A percentile compares a stretch with the other conserved stretches of the same genome.
These are phyloP conservation scores for Kodamaea neixiangensis DNA, from an alignment of 805 yeast genomes.

Conservation along the genomic window DNA sequence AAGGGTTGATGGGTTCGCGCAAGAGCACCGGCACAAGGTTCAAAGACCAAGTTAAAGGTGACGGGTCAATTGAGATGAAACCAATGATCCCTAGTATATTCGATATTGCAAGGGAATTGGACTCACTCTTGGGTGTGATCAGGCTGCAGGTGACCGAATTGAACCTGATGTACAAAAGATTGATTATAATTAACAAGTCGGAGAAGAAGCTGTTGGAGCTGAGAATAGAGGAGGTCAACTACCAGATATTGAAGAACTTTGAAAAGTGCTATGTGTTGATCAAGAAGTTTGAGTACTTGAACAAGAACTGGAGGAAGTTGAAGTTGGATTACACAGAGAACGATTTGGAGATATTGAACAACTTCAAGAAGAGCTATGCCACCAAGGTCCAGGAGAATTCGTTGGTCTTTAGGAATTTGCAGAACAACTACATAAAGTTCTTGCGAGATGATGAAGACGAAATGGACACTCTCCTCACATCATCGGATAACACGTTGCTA, in stretches of 20 bases:
- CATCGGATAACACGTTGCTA: slow-evolving; percentile 10
- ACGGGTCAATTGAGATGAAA: slow-evolving; percentile 55
- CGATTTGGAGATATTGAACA: slow-evolving; percentile 69
- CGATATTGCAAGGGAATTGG: slow-evolving; percentile 72
- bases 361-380: slow-evolving; percentile 84
- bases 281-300: slow-evolving; percentile 56
- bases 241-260: slow-evolving; percentile 69
- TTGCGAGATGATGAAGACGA: slow-evolving; percentile 78
- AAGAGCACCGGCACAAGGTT: slow-evolving; percentile 13
- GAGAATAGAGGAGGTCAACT: slow-evolving; percentile 77
- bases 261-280: slow-evolving; percentile 78
- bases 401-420: slow-evolving; percentile 79
- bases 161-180: slow-evolving; percentile 72
- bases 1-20: slow-evolving; percentile 51
- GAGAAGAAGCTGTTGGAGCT: slow-evolving; percentile 77
- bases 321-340: slow-evolving; percentile 40
- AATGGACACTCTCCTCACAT: slow-evolving; percentile 23
- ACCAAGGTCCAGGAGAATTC: slow-evolving; percentile 77
- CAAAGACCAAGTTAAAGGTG: slow-evolving; percentile 19
- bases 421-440: slow-evolving; percentile 83
- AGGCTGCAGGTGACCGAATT: slow-evolving; percentile 58
- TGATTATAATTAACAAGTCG: slow-evolving; percentile 82
- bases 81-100: slow-evolving; percentile 77
- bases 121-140: slow-evolving; percentile 56
- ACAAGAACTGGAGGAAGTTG: slow-evolving; percentile 42